Base-by-base conservation (phyloP, 1,284 basidiomycete genomes). In the Austropuccinia psidii region DNA sequence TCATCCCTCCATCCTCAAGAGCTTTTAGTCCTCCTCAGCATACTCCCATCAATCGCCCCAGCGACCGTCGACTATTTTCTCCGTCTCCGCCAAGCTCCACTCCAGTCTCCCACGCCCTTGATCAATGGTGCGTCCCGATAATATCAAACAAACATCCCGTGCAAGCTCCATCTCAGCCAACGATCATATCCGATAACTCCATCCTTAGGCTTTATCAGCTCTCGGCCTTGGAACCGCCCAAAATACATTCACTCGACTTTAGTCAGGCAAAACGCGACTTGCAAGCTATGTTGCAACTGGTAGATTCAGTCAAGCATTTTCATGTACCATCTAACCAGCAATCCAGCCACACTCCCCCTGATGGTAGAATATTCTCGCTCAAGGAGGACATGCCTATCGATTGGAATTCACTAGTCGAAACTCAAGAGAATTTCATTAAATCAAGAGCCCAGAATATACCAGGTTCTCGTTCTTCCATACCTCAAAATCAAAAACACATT, bases 51-150 rank as follows among this genome's bases (percentile, higher is more conserved):
- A n/a, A n/a, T n/a, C n/a, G n/a, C n/a, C n/a, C n/a, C n/a, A n/a
- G n/a, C n/a, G n/a, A n/a, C n/a, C n/a, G n/a, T n/a, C n/a, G n/a
- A n/a, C n/a, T n/a, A n/a, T n/a, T n/a, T n/a, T n/a, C n/a, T n/a
- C n/a, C n/a, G n/a, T n/a, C 60, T 2, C 45, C n/a, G 0, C 37
- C 35, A n/a, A 62, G 19, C 31, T 45, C 39, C 24, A 37, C 24
- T 27, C n/a, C 39, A 5, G 9, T n/a, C 31, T 62, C 60, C n/a
- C 35, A 45, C 7, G 39, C 37, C 9, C 45, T 65, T n/a, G 61
- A 65, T 50, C n/a, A 50, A 27, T 65, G 61, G 61, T 65, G 13
- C 24, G 50, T 65, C 24, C 61, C 61, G 37, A n/a, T 65, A 15
- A 65, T 21, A 43, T 47, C 4, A 17, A 49, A 49, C 2, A 29